phyloP scores from a whole-genome alignment of 2,329 filamentous ascomycete genomes.

The Colletotrichum sp. region DNA sequence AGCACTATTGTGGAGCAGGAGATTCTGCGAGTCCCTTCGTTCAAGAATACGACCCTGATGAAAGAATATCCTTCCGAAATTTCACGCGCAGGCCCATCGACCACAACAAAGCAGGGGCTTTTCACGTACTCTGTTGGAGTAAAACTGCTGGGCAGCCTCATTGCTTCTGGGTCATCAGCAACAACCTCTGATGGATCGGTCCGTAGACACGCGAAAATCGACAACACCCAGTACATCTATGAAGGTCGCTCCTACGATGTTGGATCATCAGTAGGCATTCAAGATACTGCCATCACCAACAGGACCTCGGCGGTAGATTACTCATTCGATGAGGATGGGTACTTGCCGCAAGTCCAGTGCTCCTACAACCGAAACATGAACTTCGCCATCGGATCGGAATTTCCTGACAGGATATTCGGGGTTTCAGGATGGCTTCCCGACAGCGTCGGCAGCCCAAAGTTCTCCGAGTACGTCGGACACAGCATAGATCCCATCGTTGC shows the following conservation, averaged over 20 bases:
- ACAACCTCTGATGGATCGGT: slow-evolving; percentile 22
- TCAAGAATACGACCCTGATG: slow-evolving; percentile 21
- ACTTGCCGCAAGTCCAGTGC: slow-evolving; percentile 33
- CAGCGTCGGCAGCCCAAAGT: slow-evolving; percentile 22
- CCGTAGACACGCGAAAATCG: slow-evolving; percentile 26
- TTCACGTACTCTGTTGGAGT: slow-evolving; percentile 29
- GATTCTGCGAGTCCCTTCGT: slow-evolving; percentile 24
- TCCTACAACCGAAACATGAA: slow-evolving; percentile 37
- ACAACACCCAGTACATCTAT: slow-evolving; percentile 28
- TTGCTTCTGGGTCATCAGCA: slow-evolving; percentile 24
- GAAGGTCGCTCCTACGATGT: slow-evolving; percentile 30
- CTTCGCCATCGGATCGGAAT: slow-evolving; percentile 25
- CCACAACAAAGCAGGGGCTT: slow-evolving; percentile 20
- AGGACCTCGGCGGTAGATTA: slow-evolving; percentile 22
- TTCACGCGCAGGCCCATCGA: slow-evolving; percentile 15
- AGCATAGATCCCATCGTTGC: slow-evolving; percentile 30
- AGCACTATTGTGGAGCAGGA: not conserved
- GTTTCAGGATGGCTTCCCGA: slow-evolving; percentile 8
- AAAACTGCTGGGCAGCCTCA: slow-evolving; percentile 24
- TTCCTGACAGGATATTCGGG: slow-evolving; percentile 9
- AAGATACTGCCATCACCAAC: slow-evolving; percentile 6
- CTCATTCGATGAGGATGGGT: slow-evolving; percentile 37
- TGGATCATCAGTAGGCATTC: slow-evolving; percentile 27
- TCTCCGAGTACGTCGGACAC: slow-evolving; percentile 33
- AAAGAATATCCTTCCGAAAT: slow-evolving; percentile 28